Evolutionary conservation across 768 basidiomycete genomes (phyloP).

Genomic region (Lyophyllum semitale): DNA sequence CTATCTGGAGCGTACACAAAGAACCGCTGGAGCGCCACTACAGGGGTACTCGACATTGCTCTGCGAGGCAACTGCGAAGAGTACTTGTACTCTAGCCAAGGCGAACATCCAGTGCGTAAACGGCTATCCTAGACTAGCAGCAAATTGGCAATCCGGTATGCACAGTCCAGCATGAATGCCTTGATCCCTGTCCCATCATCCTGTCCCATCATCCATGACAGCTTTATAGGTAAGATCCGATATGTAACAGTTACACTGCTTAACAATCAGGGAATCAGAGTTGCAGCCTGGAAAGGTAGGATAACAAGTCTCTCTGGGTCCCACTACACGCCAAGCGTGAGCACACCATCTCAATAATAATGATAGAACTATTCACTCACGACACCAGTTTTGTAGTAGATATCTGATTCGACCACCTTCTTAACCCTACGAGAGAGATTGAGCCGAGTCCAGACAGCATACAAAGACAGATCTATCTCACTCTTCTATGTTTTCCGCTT

Average conservation of each 20-base stretch:
- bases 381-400: slow-evolving; percentile 44
- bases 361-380: slow-evolving; percentile 25
- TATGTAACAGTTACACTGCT: not conserved
- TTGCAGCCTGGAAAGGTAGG: slow-evolving; percentile 43
- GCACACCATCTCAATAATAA: not conserved
- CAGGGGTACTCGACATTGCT: slow-evolving; percentile 7
- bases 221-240: not conserved
- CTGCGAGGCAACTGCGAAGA: not conserved
- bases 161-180: not conserved
- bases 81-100: not conserved
- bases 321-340: slow-evolving; percentile 42
- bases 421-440: slow-evolving; percentile 29
- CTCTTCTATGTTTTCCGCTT: slow-evolving; percentile 55
- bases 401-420: slow-evolving; percentile 39
- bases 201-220: not conserved
- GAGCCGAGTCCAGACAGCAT: not conserved
- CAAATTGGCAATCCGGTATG: not conserved
- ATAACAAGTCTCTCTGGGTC: slow-evolving; percentile 56
- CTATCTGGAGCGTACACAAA: slow-evolving; percentile 59
- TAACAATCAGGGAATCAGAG: slow-evolving; percentile 25
- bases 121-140: too few species aligned
- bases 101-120: not conserved
- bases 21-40: slow-evolving; percentile 34
- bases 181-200: not conserved
- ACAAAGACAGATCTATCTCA: slow-evolving; percentile 22